Evolutionary conservation across 768 basidiomycete species (phyloP).

Genomic region (Psilocybe sp.): DNA sequence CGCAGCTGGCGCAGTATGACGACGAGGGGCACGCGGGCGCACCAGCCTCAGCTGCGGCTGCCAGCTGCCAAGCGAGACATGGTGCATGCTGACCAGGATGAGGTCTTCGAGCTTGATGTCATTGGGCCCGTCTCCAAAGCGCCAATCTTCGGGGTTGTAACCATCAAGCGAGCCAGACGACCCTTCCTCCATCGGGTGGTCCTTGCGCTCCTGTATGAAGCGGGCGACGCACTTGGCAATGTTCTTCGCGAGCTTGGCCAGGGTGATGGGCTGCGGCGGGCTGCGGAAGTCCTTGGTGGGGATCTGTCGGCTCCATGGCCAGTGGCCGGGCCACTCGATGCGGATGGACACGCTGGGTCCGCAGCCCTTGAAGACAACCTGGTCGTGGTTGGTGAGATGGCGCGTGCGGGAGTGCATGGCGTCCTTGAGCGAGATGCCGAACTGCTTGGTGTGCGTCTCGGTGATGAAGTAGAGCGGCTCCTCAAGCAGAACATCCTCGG

Average conservation of each 20-base stretch:
- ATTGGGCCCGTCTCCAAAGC: conserved; percentile 52
- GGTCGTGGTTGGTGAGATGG: conserved; percentile 54
- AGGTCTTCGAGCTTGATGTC: conserved; percentile 65
- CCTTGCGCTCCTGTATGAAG: conserved; percentile 45
- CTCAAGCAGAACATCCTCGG: conserved; percentile 65
- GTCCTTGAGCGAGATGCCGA: conserved; percentile 62
- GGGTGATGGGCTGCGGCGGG: conserved; percentile 75
- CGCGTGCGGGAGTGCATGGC: conserved; percentile 60
- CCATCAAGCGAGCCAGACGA: too few relatives aligned
- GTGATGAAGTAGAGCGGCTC: conserved; percentile 62
- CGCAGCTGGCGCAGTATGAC: neutral
- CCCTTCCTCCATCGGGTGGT: conserved; percentile 52
- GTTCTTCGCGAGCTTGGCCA: conserved; percentile 74
- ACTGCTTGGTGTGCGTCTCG: conserved; percentile 44
- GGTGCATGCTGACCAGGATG: conserved; percentile 74
- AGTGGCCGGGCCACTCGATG: conserved; percentile 82
- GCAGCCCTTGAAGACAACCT: conserved; percentile 65
- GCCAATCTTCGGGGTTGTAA: conserved; percentile 33
- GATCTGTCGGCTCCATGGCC: conserved; percentile 77
- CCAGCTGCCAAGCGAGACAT: conserved; percentile 82
- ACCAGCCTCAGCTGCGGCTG: conserved; percentile 71
- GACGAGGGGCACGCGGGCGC: conserved; percentile 26
- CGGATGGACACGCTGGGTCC: conserved; percentile 82
- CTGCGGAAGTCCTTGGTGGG: conserved; percentile 80
- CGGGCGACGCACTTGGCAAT: conserved; percentile 73